Percentiles rank a stretch among this genome's conserved stretches.
Conservation (phyloP, 805 yeast genomes). For the Yamadazyma akitaensis region DNA sequence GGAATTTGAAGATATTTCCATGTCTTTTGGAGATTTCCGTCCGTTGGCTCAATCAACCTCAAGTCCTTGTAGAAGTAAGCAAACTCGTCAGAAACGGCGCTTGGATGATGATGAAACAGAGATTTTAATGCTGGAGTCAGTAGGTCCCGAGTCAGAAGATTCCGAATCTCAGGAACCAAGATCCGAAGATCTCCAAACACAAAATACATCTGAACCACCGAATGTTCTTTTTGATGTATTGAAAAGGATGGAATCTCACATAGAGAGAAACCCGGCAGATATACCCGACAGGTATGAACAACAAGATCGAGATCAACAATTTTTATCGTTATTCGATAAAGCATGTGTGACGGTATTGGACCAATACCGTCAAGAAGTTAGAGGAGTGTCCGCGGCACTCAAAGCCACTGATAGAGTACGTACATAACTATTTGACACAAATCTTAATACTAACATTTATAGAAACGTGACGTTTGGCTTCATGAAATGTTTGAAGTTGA, state of each 20-base stretch:
- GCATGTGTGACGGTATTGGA: not conserved
- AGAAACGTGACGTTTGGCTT: constrained; percentile 1
- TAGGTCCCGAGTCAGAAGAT: not conserved
- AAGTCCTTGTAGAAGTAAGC: constrained; percentile 1
- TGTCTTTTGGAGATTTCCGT: not conserved
- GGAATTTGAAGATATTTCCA: not conserved
- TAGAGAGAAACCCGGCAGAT: not conserved
- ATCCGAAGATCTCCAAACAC: too few relatives aligned
- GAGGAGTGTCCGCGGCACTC: not conserved
- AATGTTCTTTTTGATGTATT: not conserved
- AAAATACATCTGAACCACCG: too few relatives aligned
- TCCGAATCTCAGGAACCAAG: too few relatives aligned
- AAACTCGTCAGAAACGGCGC: not conserved
- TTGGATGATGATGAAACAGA: not conserved
- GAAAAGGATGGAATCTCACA: not conserved
- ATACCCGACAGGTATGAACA: not conserved
- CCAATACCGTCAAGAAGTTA: not conserved
- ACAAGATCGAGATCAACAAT: not conserved
- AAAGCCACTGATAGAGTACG: not conserved
- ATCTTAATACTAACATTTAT: not conserved
- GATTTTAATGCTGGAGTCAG: not conserved
- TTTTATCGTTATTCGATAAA: not conserved
- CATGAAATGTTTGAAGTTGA: constrained; percentile 2
- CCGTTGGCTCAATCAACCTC: constrained; percentile 3
- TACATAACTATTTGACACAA: not conserved